phyloP scores from a whole-genome alignment of 176 grass and related monocot genomes.

The Bonia amplexicaulis region DNA sequence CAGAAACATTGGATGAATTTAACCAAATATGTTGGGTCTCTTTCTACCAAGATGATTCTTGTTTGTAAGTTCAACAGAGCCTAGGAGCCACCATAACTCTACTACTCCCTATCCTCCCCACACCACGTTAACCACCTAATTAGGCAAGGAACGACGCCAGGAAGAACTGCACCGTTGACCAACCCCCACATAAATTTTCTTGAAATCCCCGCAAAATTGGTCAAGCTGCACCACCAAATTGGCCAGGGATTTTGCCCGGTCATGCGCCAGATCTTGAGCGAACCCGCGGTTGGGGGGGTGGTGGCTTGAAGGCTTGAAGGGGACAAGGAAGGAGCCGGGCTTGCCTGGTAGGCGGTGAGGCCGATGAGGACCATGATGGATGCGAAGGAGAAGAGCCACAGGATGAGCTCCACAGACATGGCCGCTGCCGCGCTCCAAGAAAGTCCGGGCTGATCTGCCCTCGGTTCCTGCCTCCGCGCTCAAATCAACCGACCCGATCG shows the following conservation, averaged over 20 bases:
- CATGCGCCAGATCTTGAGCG: neutral
- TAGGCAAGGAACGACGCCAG: neutral
- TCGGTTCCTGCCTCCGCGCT: neutral
- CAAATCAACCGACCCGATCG: neutral
- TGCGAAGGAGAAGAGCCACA: constrained; percentile 77
- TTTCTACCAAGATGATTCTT: neutral
- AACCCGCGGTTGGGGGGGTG: neutral
- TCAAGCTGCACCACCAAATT: neutral
- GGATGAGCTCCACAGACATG: constrained; percentile 75
- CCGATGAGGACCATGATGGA: constrained; percentile 67
- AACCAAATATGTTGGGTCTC: neutral
- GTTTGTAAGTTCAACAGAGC: neutral
- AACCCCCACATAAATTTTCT: neutral
- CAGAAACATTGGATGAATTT: neutral
- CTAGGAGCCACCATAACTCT: neutral
- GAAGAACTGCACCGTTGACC: constrained; percentile 19
- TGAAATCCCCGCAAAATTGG: neutral
- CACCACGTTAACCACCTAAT: neutral
- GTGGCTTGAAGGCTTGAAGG: neutral
- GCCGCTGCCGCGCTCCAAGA: neutral
- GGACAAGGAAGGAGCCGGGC: neutral
- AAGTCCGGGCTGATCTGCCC: neutral
- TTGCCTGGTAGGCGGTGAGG: constrained; percentile 74
- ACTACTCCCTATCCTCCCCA: neutral
- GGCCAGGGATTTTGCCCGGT: neutral